Percentiles rank a stretch among this genome's conserved stretches.
phyloP scores from a whole-genome alignment of 129 eudicot species.

The Ambrosia trifida region DNA sequence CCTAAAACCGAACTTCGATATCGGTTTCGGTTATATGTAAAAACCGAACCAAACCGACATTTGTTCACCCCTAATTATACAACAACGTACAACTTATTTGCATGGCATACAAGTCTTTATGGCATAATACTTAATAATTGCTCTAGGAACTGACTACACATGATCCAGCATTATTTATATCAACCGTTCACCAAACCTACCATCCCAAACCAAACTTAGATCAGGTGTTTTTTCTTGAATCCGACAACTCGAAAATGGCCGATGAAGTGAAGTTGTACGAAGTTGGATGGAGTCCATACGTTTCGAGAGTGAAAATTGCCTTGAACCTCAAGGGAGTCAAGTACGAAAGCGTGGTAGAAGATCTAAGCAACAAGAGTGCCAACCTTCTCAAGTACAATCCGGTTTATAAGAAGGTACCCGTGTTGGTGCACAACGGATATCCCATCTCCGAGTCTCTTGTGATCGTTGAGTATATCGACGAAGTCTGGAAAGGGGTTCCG shows the following conservation, averaged over 20 bases:
- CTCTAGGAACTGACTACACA: neutral
- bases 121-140: neutral
- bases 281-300: conserved; percentile 22
- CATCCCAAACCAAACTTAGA: neutral
- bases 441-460: conserved; percentile 39
- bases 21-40: no score
- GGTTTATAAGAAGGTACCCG: conserved; percentile 33
- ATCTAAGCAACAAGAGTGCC: conserved; percentile 25
- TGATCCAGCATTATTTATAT: neutral
- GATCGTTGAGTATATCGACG: conserved; percentile 39
- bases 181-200: neutral
- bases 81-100: neutral
- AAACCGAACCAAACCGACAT: no score
- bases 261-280: conserved; percentile 37
- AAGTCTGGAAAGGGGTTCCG: conserved; percentile 21
- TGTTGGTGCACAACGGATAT: conserved; percentile 37
- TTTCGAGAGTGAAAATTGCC: conserved; percentile 33
- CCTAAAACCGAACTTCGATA: no score
- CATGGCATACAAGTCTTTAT: neutral
- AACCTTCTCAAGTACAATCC: conserved; percentile 36
- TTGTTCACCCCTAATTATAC: no score
- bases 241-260: conserved; percentile 5
- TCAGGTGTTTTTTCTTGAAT: neutral
- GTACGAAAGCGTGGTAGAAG: conserved; percentile 24
- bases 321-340: conserved; percentile 30